A percentile compares a stretch with the other conserved stretches of the same genome.
Evolutionary conservation across 2,329 filamentous ascomycete species (phyloP).

Genomic region (Teratosphaeriaceae sp.): DNA sequence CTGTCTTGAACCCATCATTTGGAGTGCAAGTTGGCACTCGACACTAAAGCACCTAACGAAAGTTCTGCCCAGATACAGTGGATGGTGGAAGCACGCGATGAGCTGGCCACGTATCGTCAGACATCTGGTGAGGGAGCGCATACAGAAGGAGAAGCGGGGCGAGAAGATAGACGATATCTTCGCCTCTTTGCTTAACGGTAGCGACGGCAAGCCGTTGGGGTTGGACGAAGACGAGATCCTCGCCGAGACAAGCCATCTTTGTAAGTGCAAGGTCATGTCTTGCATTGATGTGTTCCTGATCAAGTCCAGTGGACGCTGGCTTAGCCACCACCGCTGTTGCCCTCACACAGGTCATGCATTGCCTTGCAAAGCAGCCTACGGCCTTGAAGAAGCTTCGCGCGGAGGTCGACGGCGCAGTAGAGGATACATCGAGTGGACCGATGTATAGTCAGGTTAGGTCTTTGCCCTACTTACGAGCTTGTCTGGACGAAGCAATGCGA

Average conservation of each 20-base stretch:
- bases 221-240: slow-evolving; percentile 54
- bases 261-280: too few species aligned
- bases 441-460: slow-evolving; percentile 32
- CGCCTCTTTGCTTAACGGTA: slow-evolving; percentile 48
- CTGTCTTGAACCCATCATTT: too few species aligned
- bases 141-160: slow-evolving; percentile 42
- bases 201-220: slow-evolving; percentile 38
- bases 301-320: slow-evolving; percentile 48
- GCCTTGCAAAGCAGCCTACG: slow-evolving; percentile 37
- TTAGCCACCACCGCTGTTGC: slow-evolving; percentile 48
- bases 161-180: slow-evolving; percentile 56
- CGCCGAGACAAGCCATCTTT: too few species aligned
- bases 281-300: too few species aligned
- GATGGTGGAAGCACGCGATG: slow-evolving; percentile 30
- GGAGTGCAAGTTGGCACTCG: too few species aligned
- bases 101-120: slow-evolving; percentile 43
- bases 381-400: slow-evolving; percentile 21
- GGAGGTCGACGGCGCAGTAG: slow-evolving; percentile 39
- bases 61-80: neutral
- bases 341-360: slow-evolving; percentile 48
- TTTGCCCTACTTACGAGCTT: slow-evolving; percentile 39
- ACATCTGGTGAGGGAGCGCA: slow-evolving; percentile 38
- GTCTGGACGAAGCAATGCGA: slow-evolving; percentile 44
- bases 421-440: slow-evolving; percentile 39
- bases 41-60: neutral